These are phyloP conservation scores for Durusdinium trenchii DNA, from an alignment of 73 alveolate genomes.

Conservation along the genomic window DNA sequence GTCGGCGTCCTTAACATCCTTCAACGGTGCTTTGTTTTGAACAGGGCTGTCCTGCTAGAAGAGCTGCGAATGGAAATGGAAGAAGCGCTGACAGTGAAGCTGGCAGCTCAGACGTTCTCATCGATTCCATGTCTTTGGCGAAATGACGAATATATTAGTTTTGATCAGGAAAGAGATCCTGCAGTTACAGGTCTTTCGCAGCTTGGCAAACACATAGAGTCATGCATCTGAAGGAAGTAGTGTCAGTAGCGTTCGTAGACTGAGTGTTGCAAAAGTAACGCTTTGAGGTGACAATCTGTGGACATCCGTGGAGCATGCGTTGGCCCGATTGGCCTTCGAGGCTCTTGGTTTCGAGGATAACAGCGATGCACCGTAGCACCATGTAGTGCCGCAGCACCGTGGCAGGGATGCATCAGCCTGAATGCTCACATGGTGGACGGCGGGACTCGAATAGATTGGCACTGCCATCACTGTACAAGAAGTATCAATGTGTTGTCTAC, in stretches of 20 bases:
- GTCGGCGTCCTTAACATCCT: too few species aligned
- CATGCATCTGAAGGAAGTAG: background rate
- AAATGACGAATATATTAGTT: too few species aligned
- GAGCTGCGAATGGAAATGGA: conserved; percentile 54
- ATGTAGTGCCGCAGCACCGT: too few species aligned
- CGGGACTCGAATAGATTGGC: background rate
- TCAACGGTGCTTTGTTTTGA: background rate
- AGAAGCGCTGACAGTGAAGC: conserved; percentile 58
- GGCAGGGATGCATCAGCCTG: conserved; percentile 74
- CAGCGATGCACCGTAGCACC: background rate
- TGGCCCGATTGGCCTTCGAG: conserved; percentile 89
- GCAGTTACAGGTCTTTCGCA: conserved; percentile 54
- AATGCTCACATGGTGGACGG: conserved; percentile 87
- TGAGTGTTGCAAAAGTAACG: background rate
- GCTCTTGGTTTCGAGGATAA: background rate
- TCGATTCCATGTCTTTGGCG: background rate
- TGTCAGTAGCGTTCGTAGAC: background rate
- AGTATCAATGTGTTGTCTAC: background rate
- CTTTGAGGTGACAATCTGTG: conserved; percentile 73
- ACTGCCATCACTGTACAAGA: background rate
- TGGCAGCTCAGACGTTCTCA: background rate
- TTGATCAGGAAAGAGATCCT: conserved; percentile 60
- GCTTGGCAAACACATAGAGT: background rate
- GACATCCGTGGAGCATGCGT: conserved; percentile 78
- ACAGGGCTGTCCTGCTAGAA: conserved; percentile 60